Conservation (phyloP, 208 protist species). For the Porcisia deanei region DNA sequence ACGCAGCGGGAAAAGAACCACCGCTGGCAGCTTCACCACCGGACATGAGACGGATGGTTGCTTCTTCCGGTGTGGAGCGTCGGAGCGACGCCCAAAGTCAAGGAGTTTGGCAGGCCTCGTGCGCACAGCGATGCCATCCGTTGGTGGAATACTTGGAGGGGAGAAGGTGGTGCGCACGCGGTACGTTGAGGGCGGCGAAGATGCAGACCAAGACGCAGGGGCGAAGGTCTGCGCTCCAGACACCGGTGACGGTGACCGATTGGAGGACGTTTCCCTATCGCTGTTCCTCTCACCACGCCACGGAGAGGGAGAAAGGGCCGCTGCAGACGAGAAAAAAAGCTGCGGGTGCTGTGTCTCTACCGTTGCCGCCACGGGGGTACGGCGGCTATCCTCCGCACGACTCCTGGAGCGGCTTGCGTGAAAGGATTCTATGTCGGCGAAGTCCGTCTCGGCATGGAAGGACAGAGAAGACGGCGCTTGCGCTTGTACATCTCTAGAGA, state of each 20-base stretch:
- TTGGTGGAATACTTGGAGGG: background rate
- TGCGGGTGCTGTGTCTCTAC: background rate
- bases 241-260: background rate
- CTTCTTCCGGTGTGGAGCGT: slow-evolving; percentile 10
- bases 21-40: slow-evolving; percentile 11
- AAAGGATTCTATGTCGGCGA: slow-evolving; percentile 28
- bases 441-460: slow-evolving; percentile 12
- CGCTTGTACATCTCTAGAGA: slow-evolving; percentile 1
- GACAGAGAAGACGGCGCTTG: background rate
- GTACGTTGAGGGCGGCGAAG: background rate
- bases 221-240: slow-evolving; percentile 1
- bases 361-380: background rate
- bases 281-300: background rate
- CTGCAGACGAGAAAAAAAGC: background rate
- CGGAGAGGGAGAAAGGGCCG: background rate
- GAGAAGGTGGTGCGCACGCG: background rate
- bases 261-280: background rate
- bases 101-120: slow-evolving; percentile 25
- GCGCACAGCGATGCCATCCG: slow-evolving; percentile 20
- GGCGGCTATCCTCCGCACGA: background rate
- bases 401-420: slow-evolving; percentile 11
- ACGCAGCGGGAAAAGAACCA: slow-evolving; percentile 20
- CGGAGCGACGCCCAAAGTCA: slow-evolving; percentile 25
- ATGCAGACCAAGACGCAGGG: background rate
- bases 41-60: background rate